These are phyloP conservation scores for Bonnemaisonia californica DNA, from an alignment of 31 red algal species.

Conservation along the genomic window DNA sequence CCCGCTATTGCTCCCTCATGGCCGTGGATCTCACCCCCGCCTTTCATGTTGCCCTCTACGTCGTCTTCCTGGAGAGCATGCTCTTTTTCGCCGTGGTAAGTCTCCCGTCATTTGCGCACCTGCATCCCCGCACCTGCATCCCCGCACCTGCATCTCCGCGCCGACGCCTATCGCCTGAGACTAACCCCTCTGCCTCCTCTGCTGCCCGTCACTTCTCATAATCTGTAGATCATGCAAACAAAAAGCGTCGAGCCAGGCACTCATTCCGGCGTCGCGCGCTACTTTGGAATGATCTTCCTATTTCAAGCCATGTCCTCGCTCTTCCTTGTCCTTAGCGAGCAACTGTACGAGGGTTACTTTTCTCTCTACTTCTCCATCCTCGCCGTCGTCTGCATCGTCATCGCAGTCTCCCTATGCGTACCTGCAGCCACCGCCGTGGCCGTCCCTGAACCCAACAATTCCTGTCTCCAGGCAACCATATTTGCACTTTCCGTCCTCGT, in stretches of 20 bases:
- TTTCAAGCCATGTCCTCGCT: constrained; percentile 64
- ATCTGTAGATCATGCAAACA: constrained; percentile 52
- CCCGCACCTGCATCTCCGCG: neutral
- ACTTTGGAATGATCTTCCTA: constrained; percentile 69
- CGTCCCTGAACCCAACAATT: constrained; percentile 49
- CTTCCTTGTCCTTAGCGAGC: constrained; percentile 50
- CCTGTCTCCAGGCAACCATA: constrained; percentile 10
- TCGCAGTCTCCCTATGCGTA: constrained; percentile 47
- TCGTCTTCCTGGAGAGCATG: constrained; percentile 75
- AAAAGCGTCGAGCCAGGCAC: constrained; percentile 67
- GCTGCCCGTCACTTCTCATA: neutral
- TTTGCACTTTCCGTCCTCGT: constrained; percentile 34
- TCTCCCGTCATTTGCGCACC: too few relatives aligned
- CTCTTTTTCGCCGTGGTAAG: constrained; percentile 86
- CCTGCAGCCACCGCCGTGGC: constrained; percentile 57
- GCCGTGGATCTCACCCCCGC: constrained; percentile 65
- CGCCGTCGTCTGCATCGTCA: constrained; percentile 45
- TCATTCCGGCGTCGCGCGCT: constrained; percentile 70
- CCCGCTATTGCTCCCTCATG: constrained; percentile 39
- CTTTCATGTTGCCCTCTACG: constrained; percentile 62
- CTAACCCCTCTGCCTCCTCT: neutral
- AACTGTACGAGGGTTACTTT: constrained; percentile 50
- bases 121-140: neutral
- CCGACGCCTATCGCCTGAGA: constrained; percentile 1
- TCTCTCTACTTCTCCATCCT: constrained; percentile 46